Evolutionary conservation across 352 stramenopile species (phyloP), one percentile per base, ranked within the genome.

Genomic region (Bremia lactucae): DNA sequence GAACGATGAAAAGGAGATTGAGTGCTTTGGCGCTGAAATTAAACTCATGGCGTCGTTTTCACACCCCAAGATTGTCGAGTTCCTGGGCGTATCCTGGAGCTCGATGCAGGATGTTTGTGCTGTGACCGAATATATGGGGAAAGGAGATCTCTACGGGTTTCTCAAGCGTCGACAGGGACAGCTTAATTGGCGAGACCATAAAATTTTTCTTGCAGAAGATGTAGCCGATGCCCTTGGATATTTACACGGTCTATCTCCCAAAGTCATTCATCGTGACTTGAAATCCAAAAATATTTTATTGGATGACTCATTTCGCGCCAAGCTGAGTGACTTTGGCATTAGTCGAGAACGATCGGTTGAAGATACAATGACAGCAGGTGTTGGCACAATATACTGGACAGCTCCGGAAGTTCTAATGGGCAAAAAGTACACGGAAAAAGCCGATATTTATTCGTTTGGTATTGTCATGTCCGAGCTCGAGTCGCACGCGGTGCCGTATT

Each of bases 381-480:
- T 91, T 18, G 78, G 78, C 25, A 91, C 78, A 39, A 83, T 87
- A 52, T 85, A 85, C 52, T 91, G 75, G 75, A 91, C 76, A 36
- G 78, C 78, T 18, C 78, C 78, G 0, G 78, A 91, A 42, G 72
- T 91, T 15, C 57, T 91, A 16, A 80, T 83, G 62, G 75, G 73
- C 41, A 83, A 79, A 39, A 87, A 87, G 55, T 88, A 91, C 62
- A 86, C 71, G 18, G 73, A 87, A 48, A 86, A 86, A 47, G 75
- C 75, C 16, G 78, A 91, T 39, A 86, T 91, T 26, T 91, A 80
- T 49, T 88, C 78, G 23, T 88, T 89, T 25, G 77, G 77, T 16
- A 82, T 90, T 38, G 74, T 87, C 24, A 60, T 90, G 57, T 81
- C 72, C 21, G 79, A 92, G 49, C 47, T 92, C 7, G 79, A 92